phyloP scores from a whole-genome alignment of 495 filamentous ascomycete species.

The Talaromyces stipitatus region DNA sequence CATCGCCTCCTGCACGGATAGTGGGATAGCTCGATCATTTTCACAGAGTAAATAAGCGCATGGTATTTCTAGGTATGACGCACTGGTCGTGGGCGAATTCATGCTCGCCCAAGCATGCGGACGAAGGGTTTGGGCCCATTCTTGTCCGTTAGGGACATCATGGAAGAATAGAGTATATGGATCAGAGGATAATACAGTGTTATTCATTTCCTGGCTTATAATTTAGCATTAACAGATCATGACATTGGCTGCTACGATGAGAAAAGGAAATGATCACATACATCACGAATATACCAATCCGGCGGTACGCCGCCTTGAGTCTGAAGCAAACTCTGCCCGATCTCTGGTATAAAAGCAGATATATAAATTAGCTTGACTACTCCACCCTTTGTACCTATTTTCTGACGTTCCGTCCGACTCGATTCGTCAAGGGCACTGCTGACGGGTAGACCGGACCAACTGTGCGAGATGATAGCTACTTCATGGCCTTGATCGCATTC shows the following conservation, averaged over 20 bases:
- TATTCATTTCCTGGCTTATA: conserved; percentile 21
- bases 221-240: neutral
- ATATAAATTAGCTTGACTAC: conserved; percentile 38
- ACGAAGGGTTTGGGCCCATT: conserved; percentile 23
- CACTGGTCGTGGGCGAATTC: conserved; percentile 20
- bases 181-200: conserved; percentile 20
- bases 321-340: conserved; percentile 29
- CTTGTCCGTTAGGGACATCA: conserved; percentile 26
- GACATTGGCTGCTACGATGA: neutral
- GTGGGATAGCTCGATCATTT: conserved; percentile 28
- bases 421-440: conserved; percentile 39
- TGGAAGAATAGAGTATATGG: conserved; percentile 27
- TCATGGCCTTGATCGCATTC: conserved; percentile 23
- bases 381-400: conserved; percentile 29
- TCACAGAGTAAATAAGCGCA: conserved; percentile 27
- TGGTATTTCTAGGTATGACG: conserved; percentile 23
- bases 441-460: conserved; percentile 44
- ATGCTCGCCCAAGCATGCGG: conserved; percentile 28
- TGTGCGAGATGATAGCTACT: conserved; percentile 32
- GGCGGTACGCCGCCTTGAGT: conserved; percentile 26
- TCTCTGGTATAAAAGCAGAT: conserved; percentile 28
- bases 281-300: conserved; percentile 29
- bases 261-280: conserved; percentile 13
- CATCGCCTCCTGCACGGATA: conserved; percentile 30
- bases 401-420: conserved; percentile 26